Evolutionary conservation across 106 monocot species (phyloP).

Genomic region (Chionographis japonica): DNA sequence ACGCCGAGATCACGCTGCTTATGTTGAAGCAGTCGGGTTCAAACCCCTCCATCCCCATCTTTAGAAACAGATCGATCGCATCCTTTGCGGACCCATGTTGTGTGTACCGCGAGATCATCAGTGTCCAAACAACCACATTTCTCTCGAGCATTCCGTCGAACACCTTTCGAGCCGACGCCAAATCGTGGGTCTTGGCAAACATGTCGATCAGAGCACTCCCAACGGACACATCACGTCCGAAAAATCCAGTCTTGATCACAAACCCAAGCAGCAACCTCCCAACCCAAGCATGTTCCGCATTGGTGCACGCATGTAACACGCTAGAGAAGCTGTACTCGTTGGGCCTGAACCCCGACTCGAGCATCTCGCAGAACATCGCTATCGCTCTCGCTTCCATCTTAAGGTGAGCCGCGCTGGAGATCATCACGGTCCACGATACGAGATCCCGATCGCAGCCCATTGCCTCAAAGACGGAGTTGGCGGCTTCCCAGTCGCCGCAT

Average conservation of each 20-base stretch:
- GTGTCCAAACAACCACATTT: slow-evolving; percentile 65
- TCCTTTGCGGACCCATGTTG: slow-evolving; percentile 38
- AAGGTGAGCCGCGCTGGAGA: slow-evolving; percentile 31
- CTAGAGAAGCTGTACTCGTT: slow-evolving; percentile 65
- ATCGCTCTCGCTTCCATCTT: slow-evolving; percentile 26
- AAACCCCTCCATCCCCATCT: slow-evolving; percentile 41
- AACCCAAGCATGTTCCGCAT: slow-evolving; percentile 1
- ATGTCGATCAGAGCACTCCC: slow-evolving; percentile 67
- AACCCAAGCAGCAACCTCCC: slow-evolving; percentile 44
- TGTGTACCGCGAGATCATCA: slow-evolving; percentile 63
- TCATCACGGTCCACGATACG: slow-evolving; percentile 72
- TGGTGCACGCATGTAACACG: slow-evolving; percentile 53
- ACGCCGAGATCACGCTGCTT: slow-evolving; percentile 60
- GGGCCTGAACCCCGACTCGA: slow-evolving; percentile 42
- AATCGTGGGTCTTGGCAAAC: slow-evolving; percentile 49
- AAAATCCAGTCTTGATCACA: slow-evolving; percentile 54
- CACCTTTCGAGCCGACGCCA: slow-evolving; percentile 50
- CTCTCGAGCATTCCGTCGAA: slow-evolving; percentile 59
- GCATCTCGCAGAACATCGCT: slow-evolving; percentile 45
- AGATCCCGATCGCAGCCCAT: slow-evolving; percentile 51
- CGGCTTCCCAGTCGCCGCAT: slow-evolving; percentile 53
- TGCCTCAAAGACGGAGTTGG: slow-evolving; percentile 39
- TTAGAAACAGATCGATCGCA: slow-evolving; percentile 48
- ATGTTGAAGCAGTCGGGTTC: slow-evolving; percentile 64
- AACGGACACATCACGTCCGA: slow-evolving; percentile 30